Evolutionary conservation across 768 basidiomycete genomes (phyloP).

Genomic region (Lentinula sp.): DNA sequence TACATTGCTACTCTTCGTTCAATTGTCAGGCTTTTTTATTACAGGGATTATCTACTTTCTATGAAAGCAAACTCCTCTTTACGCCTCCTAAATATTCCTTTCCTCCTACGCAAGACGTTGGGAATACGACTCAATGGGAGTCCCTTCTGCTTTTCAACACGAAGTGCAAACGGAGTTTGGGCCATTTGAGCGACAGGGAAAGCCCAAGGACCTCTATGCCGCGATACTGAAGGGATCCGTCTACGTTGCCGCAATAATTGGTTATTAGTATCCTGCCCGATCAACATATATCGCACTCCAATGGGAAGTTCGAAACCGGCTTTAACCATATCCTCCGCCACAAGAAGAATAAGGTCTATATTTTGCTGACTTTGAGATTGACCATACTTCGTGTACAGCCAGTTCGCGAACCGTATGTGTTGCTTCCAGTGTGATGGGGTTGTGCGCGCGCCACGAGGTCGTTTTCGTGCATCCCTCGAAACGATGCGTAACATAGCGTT

Average conservation of each 20-base stretch:
- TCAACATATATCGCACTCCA: slow-evolving; percentile 32
- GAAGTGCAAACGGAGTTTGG: neutral
- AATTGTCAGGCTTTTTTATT: neutral
- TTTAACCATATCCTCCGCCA: slow-evolving; percentile 31
- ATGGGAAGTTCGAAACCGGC: slow-evolving; percentile 34
- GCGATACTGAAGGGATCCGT: too few relatives aligned
- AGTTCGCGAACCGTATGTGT: slow-evolving; percentile 19
- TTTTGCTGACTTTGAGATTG: slow-evolving; percentile 20
- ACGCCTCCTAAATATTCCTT: neutral
- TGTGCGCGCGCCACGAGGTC: neutral
- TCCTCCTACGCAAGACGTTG: neutral
- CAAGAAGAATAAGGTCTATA: slow-evolving; percentile 24
- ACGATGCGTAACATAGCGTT: slow-evolving; percentile 52
- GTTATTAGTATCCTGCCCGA: slow-evolving; percentile 19
- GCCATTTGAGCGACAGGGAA: neutral
- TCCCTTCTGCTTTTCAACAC: slow-evolving; percentile 2
- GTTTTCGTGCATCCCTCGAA: slow-evolving; percentile 2
- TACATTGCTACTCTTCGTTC: neutral
- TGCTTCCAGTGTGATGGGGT: slow-evolving; percentile 11
- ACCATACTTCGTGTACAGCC: slow-evolving; percentile 21
- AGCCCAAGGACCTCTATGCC: neutral
- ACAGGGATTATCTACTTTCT: neutral
- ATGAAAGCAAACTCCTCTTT: neutral
- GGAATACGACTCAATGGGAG: slow-evolving; percentile 2
- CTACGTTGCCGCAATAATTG: neutral